These are phyloP conservation scores for Russula sp. DNA, from an alignment of 768 basidiomycete genomes.

Conservation along the genomic window DNA sequence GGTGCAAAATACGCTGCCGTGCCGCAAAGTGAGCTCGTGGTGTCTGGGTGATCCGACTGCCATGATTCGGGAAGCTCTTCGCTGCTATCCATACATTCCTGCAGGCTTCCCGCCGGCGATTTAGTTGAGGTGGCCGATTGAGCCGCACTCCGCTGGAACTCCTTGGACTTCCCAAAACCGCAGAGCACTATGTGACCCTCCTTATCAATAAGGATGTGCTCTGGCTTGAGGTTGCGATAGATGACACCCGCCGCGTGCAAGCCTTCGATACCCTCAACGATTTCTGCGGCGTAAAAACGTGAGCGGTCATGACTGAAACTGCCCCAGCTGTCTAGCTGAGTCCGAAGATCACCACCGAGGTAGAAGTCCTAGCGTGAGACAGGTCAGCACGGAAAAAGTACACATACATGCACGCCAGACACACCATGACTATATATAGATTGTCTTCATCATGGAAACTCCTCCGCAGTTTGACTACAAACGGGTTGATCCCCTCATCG, in stretches of 20 bases:
- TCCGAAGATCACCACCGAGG: conserved; percentile 93
- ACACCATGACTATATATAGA: conserved; percentile 89
- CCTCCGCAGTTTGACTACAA: conserved; percentile 94
- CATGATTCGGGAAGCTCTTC: conserved; percentile 48
- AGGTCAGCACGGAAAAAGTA: not conserved
- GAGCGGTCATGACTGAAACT: conserved; percentile 87
- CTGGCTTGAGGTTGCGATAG: conserved; percentile 95
- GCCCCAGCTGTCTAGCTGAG: conserved; percentile 94
- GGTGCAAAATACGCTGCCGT: conserved; percentile 95
- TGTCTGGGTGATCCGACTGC: conserved; percentile 49
- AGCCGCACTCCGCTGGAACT: conserved; percentile 55
- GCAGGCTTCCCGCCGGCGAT: conserved; percentile 42
- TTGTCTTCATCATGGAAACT: conserved; percentile 98
- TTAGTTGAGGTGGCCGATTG: conserved; percentile 38
- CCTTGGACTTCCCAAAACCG: conserved; percentile 92
- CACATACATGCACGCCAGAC: conserved; percentile 24
- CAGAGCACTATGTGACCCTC: conserved; percentile 96
- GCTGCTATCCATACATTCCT: conserved; percentile 72
- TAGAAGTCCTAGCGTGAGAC: conserved; percentile 66
- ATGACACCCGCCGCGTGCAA: conserved; percentile 92
- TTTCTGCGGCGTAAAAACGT: conserved; percentile 96
- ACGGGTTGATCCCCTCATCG: conserved; percentile 79
- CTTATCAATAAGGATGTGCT: conserved; percentile 89
- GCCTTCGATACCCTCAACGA: conserved; percentile 93
- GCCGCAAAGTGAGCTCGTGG: conserved; percentile 85